A percentile compares a stretch with the other conserved stretches of the same genome.
Evolutionary conservation across 2,329 filamentous ascomycete genomes (phyloP).

Genomic region (Botrytis aclada): DNA sequence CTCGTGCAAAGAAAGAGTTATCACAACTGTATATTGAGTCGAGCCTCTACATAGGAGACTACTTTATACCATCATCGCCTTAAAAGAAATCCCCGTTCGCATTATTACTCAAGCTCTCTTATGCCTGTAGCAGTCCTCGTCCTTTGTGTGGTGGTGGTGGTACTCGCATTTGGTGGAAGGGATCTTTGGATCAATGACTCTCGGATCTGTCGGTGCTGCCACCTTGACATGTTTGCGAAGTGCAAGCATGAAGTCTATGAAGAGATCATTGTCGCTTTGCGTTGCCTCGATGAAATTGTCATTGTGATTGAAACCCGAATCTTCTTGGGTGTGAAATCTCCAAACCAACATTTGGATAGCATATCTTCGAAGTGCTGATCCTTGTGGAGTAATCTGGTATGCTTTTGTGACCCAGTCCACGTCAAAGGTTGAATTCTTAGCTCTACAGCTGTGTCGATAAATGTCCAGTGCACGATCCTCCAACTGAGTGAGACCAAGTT

Average conservation of each 20-base stretch:
- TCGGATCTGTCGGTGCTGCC: neutral
- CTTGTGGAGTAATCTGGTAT: neutral
- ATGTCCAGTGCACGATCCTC: neutral
- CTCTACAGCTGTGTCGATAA: neutral
- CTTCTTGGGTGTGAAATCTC: neutral
- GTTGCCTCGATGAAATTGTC: neutral
- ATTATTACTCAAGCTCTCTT: neutral
- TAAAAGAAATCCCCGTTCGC: too few species aligned
- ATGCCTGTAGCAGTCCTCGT: neutral
- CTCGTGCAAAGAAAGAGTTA: neutral
- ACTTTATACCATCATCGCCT: neutral
- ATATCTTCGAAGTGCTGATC: neutral
- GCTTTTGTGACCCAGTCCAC: neutral
- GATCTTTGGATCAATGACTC: neutral
- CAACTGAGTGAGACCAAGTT: neutral
- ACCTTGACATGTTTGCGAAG: neutral
- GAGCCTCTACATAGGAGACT: neutral
- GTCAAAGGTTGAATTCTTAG: neutral
- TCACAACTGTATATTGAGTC: neutral
- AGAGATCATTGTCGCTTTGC: neutral
- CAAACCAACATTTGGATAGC: neutral
- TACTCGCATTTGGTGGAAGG: neutral
- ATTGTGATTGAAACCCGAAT: neutral
- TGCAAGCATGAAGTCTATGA: neutral
- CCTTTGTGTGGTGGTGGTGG: neutral